phyloP scores from a whole-genome alignment of 139 green algal species.

The Auxenochlorella protothecoides region DNA sequence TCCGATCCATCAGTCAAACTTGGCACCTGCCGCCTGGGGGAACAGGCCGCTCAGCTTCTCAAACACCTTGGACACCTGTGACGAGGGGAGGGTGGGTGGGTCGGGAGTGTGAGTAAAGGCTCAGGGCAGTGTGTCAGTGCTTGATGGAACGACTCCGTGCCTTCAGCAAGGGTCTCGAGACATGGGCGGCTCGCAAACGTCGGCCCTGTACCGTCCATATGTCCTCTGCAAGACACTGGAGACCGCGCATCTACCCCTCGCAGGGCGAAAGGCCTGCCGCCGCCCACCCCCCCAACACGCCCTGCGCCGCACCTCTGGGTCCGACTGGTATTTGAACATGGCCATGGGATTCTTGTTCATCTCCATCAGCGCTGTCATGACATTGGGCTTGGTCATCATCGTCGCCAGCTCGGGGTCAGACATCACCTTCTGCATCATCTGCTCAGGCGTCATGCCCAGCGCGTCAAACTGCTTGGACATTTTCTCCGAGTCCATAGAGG shows the following conservation, averaged over 20 bases:
- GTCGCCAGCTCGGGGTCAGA: constrained; percentile 60
- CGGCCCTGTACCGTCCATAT: background rate
- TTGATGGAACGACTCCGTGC: too few species aligned
- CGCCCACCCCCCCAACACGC: background rate
- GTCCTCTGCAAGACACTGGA: background rate
- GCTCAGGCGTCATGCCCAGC: constrained; percentile 64
- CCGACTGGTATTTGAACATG: constrained; percentile 74
- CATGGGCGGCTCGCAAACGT: background rate
- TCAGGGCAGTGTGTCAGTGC: background rate
- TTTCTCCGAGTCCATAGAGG: constrained; percentile 24
- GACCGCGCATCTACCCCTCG: background rate
- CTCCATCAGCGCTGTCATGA: constrained; percentile 74
- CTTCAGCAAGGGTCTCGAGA: background rate
- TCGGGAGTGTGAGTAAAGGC: background rate
- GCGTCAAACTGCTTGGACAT: constrained; percentile 62
- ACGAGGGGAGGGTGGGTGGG: background rate
- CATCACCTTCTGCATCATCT: constrained; percentile 69
- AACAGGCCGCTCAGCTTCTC: constrained; percentile 37
- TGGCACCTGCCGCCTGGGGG: constrained; percentile 11
- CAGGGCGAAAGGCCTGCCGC: background rate
- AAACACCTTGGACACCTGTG: constrained; percentile 32
- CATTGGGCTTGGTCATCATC: constrained; percentile 69
- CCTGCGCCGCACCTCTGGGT: constrained; percentile 49
- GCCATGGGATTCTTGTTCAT: constrained; percentile 66
- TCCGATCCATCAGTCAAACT: too few species aligned